Conservation (phyloP, 208 protist genomes). For the Strigomonas oncopelti region DNA sequence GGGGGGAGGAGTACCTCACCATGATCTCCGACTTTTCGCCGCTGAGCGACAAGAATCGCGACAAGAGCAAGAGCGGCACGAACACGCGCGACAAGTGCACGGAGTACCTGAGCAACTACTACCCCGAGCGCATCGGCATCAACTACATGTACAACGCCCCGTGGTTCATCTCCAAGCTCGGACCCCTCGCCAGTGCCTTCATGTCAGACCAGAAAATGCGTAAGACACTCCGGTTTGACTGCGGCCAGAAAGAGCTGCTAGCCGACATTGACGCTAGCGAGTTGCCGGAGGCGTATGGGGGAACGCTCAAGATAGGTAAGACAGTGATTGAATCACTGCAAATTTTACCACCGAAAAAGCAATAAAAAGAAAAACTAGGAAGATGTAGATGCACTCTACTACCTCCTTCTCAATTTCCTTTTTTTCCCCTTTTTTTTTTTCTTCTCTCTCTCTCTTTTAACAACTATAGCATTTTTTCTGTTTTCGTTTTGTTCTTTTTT, state of each 20-base stretch:
- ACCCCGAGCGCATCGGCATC: slow-evolving; percentile 54
- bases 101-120: slow-evolving; percentile 68
- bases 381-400: neutral
- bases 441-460: slow-evolving; percentile 1
- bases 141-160: slow-evolving; percentile 54
- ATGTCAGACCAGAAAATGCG: slow-evolving; percentile 39
- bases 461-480: slow-evolving; percentile 2
- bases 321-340: slow-evolving; percentile 11
- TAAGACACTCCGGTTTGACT: slow-evolving; percentile 38
- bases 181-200: slow-evolving; percentile 39
- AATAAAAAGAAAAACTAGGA: neutral
- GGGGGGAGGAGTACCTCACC: slow-evolving; percentile 58
- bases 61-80: slow-evolving; percentile 25
- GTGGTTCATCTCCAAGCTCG: slow-evolving; percentile 54
- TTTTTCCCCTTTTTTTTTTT: neutral
- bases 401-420: slow-evolving; percentile 10
- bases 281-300: slow-evolving; percentile 30
- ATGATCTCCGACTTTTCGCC: slow-evolving; percentile 67
- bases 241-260: slow-evolving; percentile 36
- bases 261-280: slow-evolving; percentile 37
- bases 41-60: slow-evolving; percentile 48
- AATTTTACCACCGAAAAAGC: neutral
- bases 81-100: slow-evolving; percentile 50
- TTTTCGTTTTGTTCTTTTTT: slow-evolving; percentile 14
- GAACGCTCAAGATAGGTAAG: slow-evolving; percentile 19